A percentile compares a stretch with the other conserved stretches of the same genome.
phyloP scores from a whole-genome alignment of 1,139 yeast genomes.

The Insectozyma bohioensis region DNA sequence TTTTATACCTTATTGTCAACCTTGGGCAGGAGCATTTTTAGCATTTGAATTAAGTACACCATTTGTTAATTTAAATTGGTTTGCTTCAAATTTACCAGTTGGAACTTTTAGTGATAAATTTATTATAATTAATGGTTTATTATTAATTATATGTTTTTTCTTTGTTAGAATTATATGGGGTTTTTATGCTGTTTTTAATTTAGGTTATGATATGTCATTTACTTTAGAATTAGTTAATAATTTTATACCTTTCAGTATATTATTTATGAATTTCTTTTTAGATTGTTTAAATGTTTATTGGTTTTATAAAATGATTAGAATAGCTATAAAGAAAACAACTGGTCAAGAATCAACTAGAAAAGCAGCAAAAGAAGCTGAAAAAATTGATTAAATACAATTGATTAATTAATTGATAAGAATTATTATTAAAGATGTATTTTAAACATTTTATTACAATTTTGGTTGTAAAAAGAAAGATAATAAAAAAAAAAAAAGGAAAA shows the following conservation, averaged over 20 bases:
- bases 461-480: too few species aligned
- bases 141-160: constrained; percentile 71
- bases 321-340: constrained; percentile 55
- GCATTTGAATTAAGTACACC: constrained; percentile 92
- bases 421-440: background rate
- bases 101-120: constrained; percentile 52
- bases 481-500: too few species aligned
- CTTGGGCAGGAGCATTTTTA: constrained; percentile 83
- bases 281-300: constrained; percentile 70
- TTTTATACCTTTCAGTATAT: constrained; percentile 40
- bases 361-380: constrained; percentile 23
- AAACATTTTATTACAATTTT: too few species aligned
- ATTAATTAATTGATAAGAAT: background rate
- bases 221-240: constrained; percentile 29
- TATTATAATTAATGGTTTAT: constrained; percentile 66
- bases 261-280: constrained; percentile 62
- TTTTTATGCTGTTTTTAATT: constrained; percentile 60
- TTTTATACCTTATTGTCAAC: constrained; percentile 52
- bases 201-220: constrained; percentile 54
- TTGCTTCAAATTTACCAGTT: constrained; percentile 70
- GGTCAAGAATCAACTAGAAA: constrained; percentile 22
- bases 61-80: constrained; percentile 89
- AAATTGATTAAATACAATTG: constrained; percentile 18
- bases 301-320: constrained; percentile 80
- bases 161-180: constrained; percentile 84